Percentiles rank a stretch among this genome's conserved stretches.
These are phyloP conservation scores for Mallotus japonicus DNA, from an alignment of 441 rosid genomes.

Conservation along the genomic window DNA sequence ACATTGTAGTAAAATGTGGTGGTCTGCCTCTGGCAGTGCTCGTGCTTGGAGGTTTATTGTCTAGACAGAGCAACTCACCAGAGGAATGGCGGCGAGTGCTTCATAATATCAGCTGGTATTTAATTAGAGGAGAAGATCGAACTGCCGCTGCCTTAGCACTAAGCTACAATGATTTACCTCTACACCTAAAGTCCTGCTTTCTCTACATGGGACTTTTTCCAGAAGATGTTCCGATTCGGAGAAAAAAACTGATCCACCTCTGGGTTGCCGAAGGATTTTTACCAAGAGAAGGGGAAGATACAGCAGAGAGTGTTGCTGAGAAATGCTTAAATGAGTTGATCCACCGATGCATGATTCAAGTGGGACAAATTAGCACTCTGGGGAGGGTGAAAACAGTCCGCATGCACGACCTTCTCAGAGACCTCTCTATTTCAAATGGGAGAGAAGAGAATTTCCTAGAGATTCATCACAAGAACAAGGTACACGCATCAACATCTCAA, in stretches of 20 bases:
- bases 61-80: background rate
- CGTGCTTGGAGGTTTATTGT: background rate
- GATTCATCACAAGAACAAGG: background rate
- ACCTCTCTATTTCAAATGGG: background rate
- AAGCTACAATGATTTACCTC: constrained; percentile 14
- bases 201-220: constrained; percentile 9
- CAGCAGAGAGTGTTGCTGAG: background rate
- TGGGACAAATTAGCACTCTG: background rate
- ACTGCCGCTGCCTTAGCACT: background rate
- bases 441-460: background rate
- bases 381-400: background rate
- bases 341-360: background rate
- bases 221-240: background rate
- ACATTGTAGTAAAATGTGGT: constrained; percentile 2
- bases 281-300: background rate
- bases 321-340: constrained; percentile 3
- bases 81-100: background rate
- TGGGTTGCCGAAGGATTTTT: constrained; percentile 12
- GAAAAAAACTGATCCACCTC: background rate
- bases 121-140: background rate
- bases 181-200: constrained; percentile 3
- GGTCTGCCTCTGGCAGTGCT: background rate
- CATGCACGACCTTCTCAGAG: background rate
- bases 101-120: background rate
- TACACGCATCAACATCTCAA: background rate